Evolutionary conservation across 495 filamentous ascomycete genomes (phyloP).

Genomic region (Sabuloglossum arenarium): DNA sequence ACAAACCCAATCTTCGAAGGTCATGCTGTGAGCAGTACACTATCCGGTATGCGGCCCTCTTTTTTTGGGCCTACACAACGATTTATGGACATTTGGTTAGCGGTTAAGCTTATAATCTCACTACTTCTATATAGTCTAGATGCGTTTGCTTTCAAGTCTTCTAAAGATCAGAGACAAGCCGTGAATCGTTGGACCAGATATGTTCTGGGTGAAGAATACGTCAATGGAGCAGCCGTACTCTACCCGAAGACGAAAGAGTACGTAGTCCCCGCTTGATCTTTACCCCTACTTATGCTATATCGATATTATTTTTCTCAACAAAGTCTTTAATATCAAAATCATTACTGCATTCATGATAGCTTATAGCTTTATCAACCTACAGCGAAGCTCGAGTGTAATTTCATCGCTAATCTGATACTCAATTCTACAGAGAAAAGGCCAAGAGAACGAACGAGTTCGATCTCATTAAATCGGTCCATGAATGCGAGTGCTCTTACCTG

Average conservation of each 20-base stretch:
- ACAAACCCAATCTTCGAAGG: constrained; percentile 64
- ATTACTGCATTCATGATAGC: no score
- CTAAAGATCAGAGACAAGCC: constrained; percentile 66
- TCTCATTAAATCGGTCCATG: constrained; percentile 50
- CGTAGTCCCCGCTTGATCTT: constrained; percentile 12
- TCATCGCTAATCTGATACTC: neutral
- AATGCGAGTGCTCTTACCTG: constrained; percentile 36
- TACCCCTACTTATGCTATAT: no score
- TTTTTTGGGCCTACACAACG: neutral
- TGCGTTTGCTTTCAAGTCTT: constrained; percentile 43
- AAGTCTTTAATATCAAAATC: no score
- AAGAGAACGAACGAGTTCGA: constrained; percentile 55
- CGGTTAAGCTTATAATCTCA: neutral
- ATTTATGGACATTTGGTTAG: neutral
- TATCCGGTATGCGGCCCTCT: constrained; percentile 33
- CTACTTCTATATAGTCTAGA: constrained; percentile 33
- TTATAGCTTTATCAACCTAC: constrained; percentile 7
- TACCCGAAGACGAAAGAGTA: constrained; percentile 61
- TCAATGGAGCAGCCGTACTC: constrained; percentile 44
- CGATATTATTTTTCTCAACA: neutral
- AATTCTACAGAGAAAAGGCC: constrained; percentile 38
- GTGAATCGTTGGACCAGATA: constrained; percentile 80
- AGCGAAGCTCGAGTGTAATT: neutral
- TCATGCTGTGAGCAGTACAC: constrained; percentile 96
- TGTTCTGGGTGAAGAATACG: constrained; percentile 61